Base-by-base conservation (phyloP, 257 asterid species). In the Phtheirospermum japonicum region DNA sequence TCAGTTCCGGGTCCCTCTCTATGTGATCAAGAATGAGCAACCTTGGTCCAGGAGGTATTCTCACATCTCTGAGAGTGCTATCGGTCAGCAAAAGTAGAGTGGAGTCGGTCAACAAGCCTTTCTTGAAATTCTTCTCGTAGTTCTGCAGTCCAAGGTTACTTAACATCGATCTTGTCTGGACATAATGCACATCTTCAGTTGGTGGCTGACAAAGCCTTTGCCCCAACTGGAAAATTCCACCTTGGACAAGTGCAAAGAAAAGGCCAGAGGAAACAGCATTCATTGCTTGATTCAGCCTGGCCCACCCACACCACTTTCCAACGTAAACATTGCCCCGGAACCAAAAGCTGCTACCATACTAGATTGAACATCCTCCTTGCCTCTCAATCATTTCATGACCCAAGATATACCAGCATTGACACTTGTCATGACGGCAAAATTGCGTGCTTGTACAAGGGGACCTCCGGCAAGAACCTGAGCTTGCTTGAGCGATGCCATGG, bases 281-380 rank as follows among this genome's bases (percentile, higher is more conserved):
- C 50, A 78, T 69, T 56, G 82, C 89, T 56, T 66, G 86, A 78
- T 86, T 89, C 5, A 88, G 13, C 45, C 45, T 46, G n/a, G n/a
- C n/a, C 94, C 77, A 16, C 97, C 94, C 69, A 84, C n/a, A n/a
- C n/a, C n/a, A n/a, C n/a, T n/a, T n/a, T 76, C 95, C 66, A 89
- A 67, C 2, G 97, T 74, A 66, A 86, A 89, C 89, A 89, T 59
- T 46, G 82, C 89, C 31, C 97, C 97, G 16, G 97, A 89, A 61
- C 97, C 95, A 66, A 86, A 89, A 74, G 94, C 95, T 59, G 95
- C 94, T 32, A 72, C 89, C 97, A 89, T 84, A 69, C 97, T 84
- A 50, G 95, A 77, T 72, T 86, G 88, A 37, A 86, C 85, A 71
- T 88, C 96, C 70, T 88, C 96, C 73, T 88, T 88, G 79, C 96